These are phyloP conservation scores for Pugionium cornutum DNA, from an alignment of 345 rosid species.

Conservation along the genomic window DNA sequence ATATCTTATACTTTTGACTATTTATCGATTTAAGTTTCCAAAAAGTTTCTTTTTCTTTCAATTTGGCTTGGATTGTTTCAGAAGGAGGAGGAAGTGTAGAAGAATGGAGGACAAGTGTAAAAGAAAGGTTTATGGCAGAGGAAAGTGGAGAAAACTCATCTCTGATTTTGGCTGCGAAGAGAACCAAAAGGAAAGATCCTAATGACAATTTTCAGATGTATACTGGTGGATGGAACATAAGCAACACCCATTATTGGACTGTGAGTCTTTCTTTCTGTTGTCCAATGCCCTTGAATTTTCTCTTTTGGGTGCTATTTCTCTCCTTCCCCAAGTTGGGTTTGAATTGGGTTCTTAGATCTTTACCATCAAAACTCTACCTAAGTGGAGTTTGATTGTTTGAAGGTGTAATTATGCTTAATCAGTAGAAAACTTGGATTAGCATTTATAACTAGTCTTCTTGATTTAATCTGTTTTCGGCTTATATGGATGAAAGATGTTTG, in stretches of 20 bases:
- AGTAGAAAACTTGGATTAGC: background rate
- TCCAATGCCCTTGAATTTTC: conserved; percentile 7
- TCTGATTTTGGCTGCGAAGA: conserved; percentile 68
- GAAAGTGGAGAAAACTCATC: conserved; percentile 47
- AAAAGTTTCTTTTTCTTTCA: too few relatives aligned
- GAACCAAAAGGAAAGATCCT: conserved; percentile 74
- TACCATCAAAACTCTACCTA: background rate
- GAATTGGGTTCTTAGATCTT: conserved; percentile 15
- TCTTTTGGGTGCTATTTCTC: conserved; percentile 3
- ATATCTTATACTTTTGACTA: background rate
- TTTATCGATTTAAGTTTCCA: background rate
- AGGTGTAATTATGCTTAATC: conserved; percentile 5
- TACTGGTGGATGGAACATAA: conserved; percentile 91
- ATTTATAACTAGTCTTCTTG: background rate
- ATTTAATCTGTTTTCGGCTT: background rate
- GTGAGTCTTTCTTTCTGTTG: conserved; percentile 55
- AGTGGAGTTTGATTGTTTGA: conserved; percentile 1
- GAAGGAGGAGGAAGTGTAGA: conserved; percentile 31
- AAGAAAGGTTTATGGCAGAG: conserved; percentile 61
- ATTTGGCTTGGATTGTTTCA: conserved; percentile 29
- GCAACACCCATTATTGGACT: conserved; percentile 76
- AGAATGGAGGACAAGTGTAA: conserved; percentile 44
- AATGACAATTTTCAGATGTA: conserved; percentile 52
- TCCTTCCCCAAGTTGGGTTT: conserved; percentile 9
- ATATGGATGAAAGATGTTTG: conserved; percentile 4